Base-by-base conservation (phyloP, 2,329 filamentous ascomycete genomes). In the Penicillium sp. region DNA sequence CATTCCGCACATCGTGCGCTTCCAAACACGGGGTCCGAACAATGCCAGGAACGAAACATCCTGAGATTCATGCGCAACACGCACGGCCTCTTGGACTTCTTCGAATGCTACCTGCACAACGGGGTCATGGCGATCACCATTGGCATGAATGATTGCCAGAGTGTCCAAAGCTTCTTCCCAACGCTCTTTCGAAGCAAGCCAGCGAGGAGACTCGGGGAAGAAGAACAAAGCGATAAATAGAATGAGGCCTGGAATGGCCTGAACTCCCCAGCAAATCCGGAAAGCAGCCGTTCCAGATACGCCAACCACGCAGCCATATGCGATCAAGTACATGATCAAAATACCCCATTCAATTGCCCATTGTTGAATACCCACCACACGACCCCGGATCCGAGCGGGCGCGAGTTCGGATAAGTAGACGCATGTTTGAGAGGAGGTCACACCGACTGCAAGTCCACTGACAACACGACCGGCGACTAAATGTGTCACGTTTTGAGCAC, bases 241-340 rank as follows among this genome's bases (percentile, higher is more conserved):
- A 44, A 84, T 66, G 17, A 85, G 69, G 25, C 78, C 83, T 0
- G 84, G 84, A 40, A 87, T 69, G 55, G 84, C 84, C 62, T 88
- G 85, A 5, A 85, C 75, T 38, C 82, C 84, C 84, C 85, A 88
- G 17, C 84, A 82, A 2, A 84, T 79, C 14, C 85, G 75, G 73
- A 84, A 85, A 4, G 80, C 75, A 1, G 77, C 74, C 0, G 75
- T 64, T 6, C 78, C 75, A 0, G 69, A 53, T 1, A 73, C 60
- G 4, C 69, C 68, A 10, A 70, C 60, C 7, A 66, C 67, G 43
- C 72, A 75, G 14, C 73, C 73, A 50, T 75, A 74, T 8, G 73
- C 73, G 42, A 77, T 70, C 47, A 77, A 55, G 52, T 74, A 77
- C 75, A 77, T 77, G 56, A 77, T 75, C 22, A 77, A 54, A 17